Percentiles rank a stretch among this genome's conserved stretches.
Conservation (phyloP, 2,329 filamentous ascomycete genomes). For the Alternaria ventricosa region DNA sequence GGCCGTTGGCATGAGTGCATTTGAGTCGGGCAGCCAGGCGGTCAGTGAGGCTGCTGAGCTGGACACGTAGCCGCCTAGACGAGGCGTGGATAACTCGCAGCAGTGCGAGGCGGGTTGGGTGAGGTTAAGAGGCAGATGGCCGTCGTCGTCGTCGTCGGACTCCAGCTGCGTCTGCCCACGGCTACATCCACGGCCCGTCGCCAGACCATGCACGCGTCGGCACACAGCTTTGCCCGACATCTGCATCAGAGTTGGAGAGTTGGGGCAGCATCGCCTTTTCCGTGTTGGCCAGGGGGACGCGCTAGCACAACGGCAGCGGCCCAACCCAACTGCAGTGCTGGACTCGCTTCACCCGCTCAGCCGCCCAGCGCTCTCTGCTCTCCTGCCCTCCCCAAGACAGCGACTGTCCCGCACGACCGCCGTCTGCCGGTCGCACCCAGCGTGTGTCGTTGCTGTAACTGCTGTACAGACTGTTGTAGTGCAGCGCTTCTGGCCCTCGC, state of each 20-base stretch:
- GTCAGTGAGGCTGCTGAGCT: slow-evolving; percentile 19
- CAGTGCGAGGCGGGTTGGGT: not conserved
- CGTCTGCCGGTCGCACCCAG: not conserved
- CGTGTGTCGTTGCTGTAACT: not conserved
- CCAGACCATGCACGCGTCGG: slow-evolving; percentile 44
- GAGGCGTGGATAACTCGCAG: not conserved
- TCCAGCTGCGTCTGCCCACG: not conserved
- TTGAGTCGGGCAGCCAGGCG: slow-evolving; percentile 22
- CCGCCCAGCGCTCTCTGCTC: not conserved
- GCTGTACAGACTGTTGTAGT: slow-evolving; percentile 8
- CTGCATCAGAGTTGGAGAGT: slow-evolving; percentile 45
- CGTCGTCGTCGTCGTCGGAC: not conserved
- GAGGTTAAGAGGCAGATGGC: slow-evolving; percentile 3
- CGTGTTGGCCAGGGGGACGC: not conserved
- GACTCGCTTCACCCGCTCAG: not conserved
- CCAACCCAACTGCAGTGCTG: not conserved
- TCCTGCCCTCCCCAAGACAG: slow-evolving; percentile 1
- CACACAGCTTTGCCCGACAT: slow-evolving; percentile 30
- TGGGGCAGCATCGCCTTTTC: slow-evolving; percentile 31
- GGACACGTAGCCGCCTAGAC: slow-evolving; percentile 26
- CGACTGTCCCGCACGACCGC: not conserved
- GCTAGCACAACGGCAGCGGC: not conserved
- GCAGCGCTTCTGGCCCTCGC: not conserved
- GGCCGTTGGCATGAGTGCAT: slow-evolving; percentile 16
- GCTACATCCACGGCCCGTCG: slow-evolving; percentile 15